phyloP scores from a whole-genome alignment of 225 moss, liverwort and hornwort species.

The Sphagnum contortum region DNA sequence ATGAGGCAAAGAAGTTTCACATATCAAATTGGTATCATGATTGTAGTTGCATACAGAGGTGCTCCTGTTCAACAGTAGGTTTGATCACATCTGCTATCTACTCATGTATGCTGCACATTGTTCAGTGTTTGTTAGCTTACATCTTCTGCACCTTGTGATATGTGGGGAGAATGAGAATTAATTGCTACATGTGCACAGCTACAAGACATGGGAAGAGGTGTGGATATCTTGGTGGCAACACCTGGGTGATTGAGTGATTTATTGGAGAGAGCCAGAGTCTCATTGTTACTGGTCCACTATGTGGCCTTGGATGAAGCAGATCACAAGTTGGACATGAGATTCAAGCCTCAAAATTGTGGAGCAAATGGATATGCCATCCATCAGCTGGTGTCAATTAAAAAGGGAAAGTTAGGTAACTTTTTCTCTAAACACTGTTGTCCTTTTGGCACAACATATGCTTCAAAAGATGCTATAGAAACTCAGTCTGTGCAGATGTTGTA shows the following conservation, averaged over 20 bases:
- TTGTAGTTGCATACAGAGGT: constrained; percentile 93
- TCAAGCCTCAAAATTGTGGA: constrained; percentile 96
- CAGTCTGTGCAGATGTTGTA: too few species aligned
- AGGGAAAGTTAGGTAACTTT: constrained; percentile 75
- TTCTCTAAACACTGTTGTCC: background rate
- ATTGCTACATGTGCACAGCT: too few species aligned
- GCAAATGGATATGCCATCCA: constrained; percentile 90
- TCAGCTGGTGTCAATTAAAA: constrained; percentile 72
- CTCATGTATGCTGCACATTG: too few species aligned
- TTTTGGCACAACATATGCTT: too few species aligned
- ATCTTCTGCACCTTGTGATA: too few species aligned
- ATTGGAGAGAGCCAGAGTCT: constrained; percentile 83
- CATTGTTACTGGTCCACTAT: constrained; percentile 77
- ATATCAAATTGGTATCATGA: constrained; percentile 90
- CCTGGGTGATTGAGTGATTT: constrained; percentile 87
- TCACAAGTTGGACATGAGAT: constrained; percentile 97
- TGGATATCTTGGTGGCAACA: constrained; percentile 89
- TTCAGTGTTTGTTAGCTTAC: too few species aligned
- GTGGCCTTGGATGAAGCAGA: constrained; percentile 95
- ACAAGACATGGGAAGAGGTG: constrained; percentile 93
- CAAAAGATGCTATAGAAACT: too few species aligned
- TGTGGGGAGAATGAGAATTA: too few species aligned
- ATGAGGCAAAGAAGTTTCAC: constrained; percentile 99
- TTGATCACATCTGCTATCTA: too few species aligned
- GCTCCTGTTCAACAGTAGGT: constrained; percentile 96